A percentile compares a stretch with the other conserved stretches of the same genome.
phyloP scores from a whole-genome alignment of 2,329 filamentous ascomycete genomes.

The Xylariaceae sp. region DNA sequence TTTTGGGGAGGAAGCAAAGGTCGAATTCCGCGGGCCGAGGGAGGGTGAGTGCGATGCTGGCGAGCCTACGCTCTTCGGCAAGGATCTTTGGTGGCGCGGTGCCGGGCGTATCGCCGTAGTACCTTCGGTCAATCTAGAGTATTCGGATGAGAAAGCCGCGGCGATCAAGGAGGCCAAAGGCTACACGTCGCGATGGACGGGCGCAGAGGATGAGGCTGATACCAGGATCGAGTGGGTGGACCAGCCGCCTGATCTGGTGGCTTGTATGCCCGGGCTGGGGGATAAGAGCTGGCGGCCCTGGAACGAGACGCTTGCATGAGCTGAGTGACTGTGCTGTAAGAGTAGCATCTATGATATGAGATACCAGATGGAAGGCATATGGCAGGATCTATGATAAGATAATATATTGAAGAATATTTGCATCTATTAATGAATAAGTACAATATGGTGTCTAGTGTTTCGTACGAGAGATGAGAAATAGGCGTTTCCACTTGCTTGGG shows the following conservation, averaged over 20 bases:
- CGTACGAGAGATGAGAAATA: too few relatives aligned
- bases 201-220: constrained; percentile 22
- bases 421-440: too few relatives aligned
- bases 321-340: too few relatives aligned
- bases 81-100: constrained; percentile 50
- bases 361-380: too few relatives aligned
- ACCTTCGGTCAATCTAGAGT: constrained; percentile 52
- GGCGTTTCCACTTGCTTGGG: too few relatives aligned
- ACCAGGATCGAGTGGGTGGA: constrained; percentile 38
- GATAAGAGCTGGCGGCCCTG: constrained; percentile 39
- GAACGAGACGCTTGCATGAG: constrained; percentile 26
- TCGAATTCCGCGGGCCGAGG: constrained; percentile 40
- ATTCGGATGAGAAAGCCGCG: constrained; percentile 40
- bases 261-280: constrained; percentile 41
- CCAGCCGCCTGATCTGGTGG: constrained; percentile 41
- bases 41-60: constrained; percentile 47
- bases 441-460: too few relatives aligned
- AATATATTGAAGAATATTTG: too few relatives aligned
- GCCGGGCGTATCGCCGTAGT: constrained; percentile 51
- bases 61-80: constrained; percentile 53
- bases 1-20: constrained; percentile 21
- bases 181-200: constrained; percentile 36
- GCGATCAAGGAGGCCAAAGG: constrained; percentile 48
- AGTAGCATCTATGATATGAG: too few relatives aligned
- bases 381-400: too few relatives aligned